Percentiles rank a stretch among this genome's conserved stretches.
These are phyloP conservation scores for Coccinonectria pachysandricola DNA, from an alignment of 2,329 filamentous ascomycete genomes.

Conservation along the genomic window DNA sequence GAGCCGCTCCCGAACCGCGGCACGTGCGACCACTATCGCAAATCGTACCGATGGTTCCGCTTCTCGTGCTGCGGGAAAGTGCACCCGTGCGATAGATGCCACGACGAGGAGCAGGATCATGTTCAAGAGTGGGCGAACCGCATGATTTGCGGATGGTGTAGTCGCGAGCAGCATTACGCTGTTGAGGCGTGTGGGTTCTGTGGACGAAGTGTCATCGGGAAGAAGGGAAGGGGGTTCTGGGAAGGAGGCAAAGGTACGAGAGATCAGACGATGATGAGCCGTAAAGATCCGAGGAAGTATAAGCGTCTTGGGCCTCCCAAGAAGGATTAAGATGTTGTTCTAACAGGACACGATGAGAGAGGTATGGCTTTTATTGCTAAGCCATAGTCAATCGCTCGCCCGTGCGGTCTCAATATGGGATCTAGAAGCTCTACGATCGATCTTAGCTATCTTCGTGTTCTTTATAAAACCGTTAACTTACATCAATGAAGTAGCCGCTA, in stretches of 20 bases:
- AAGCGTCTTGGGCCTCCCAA: conserved; percentile 41
- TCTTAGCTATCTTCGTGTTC: too few species aligned
- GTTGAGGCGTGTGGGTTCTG: conserved; percentile 69
- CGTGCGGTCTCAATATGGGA: too few species aligned
- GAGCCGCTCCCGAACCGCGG: conserved; percentile 44
- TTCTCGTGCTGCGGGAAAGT: conserved; percentile 53
- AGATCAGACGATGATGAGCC: conserved; percentile 59
- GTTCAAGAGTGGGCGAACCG: conserved; percentile 70
- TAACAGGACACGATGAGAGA: too few species aligned
- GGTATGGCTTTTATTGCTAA: too few species aligned
- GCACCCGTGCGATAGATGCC: conserved; percentile 60
- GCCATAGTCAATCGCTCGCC: too few species aligned
- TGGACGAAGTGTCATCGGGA: conserved; percentile 56
- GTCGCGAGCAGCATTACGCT: conserved; percentile 68
- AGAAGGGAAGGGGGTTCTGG: conserved; percentile 65
- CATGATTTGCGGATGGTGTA: conserved; percentile 76
- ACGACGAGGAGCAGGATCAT: conserved; percentile 62
- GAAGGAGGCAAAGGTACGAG: conserved; percentile 78
- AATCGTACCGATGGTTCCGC: conserved; percentile 53
- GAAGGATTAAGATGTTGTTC: conserved; percentile 7
- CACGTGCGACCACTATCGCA: conserved; percentile 47
- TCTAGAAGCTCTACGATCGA: too few species aligned
- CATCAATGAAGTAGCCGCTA: too few species aligned
- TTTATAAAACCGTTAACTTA: too few species aligned
- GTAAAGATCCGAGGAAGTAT: conserved; percentile 67